Evolutionary conservation across 2,329 filamentous ascomycete genomes (phyloP).

Genomic region (Fusarium sp.): DNA sequence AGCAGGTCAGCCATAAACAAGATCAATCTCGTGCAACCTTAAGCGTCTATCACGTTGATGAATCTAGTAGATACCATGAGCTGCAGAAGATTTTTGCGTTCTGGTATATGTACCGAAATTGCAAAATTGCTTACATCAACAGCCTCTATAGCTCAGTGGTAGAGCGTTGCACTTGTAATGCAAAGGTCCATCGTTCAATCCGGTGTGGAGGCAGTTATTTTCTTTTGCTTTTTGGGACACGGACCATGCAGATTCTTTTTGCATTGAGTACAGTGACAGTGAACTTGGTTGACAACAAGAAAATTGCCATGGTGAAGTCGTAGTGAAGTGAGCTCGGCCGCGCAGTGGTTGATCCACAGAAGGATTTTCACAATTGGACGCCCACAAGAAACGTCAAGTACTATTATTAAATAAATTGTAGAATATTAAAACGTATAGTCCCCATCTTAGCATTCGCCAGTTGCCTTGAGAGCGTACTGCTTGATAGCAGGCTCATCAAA

Average conservation of each 20-base stretch:
- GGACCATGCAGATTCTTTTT: not conserved
- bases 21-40: not conserved
- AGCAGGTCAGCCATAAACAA: not conserved
- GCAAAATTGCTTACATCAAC: accelerated
- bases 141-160: constrained; percentile 30
- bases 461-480: not conserved
- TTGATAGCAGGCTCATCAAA: not conserved
- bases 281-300: no score
- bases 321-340: no score
- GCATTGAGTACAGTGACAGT: accelerated
- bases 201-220: constrained; percentile 18
- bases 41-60: not conserved
- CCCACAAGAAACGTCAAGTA: not conserved
- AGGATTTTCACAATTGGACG: not conserved
- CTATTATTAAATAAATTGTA: accelerated
- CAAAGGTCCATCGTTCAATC: constrained; percentile 33
- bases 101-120: accelerated
- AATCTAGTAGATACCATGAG: not conserved
- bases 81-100: no score
- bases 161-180: constrained; percentile 33
- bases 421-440: accelerated
- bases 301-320: not conserved
- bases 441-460: not conserved
- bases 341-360: not conserved
- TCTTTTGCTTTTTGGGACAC: not conserved